Evolutionary conservation across 371 early-diverging fungal genomes (phyloP).

Genomic region (Basidiobolus meristosporus): DNA sequence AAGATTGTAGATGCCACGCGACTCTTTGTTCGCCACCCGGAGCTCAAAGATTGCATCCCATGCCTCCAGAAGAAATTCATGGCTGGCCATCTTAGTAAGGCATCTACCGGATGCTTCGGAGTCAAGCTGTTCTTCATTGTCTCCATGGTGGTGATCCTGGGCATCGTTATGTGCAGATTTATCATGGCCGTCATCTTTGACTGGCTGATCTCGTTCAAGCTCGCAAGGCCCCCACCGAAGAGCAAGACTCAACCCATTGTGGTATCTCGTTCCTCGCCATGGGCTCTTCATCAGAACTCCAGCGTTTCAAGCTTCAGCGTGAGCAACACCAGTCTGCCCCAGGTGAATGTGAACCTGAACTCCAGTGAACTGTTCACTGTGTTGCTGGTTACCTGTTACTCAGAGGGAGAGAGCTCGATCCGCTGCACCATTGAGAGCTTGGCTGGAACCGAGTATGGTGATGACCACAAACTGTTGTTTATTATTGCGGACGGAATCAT

Average conservation of each 20-base stretch:
- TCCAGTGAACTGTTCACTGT: slow-evolving; percentile 36
- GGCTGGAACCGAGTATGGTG: slow-evolving; percentile 73
- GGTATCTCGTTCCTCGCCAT: slow-evolving; percentile 29
- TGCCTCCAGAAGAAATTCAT: slow-evolving; percentile 40
- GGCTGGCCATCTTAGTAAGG: slow-evolving; percentile 62
- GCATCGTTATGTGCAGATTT: slow-evolving; percentile 53
- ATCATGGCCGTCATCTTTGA: slow-evolving; percentile 68
- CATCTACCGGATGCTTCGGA: slow-evolving; percentile 72
- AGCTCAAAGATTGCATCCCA: slow-evolving; percentile 19
- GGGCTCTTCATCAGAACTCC: slow-evolving; percentile 3
- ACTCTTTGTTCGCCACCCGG: slow-evolving; percentile 25
- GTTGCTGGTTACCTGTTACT: slow-evolving; percentile 73
- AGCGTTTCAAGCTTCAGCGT: not conserved
- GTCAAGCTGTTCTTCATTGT: slow-evolving; percentile 48
- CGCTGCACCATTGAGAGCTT: slow-evolving; percentile 82
- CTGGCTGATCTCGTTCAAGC: slow-evolving; percentile 56
- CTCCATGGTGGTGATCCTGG: slow-evolving; percentile 38
- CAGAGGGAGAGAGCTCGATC: slow-evolving; percentile 74
- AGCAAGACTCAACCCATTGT: too few species aligned
- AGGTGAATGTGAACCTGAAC: slow-evolving; percentile 12
- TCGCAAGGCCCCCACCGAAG: too few species aligned
- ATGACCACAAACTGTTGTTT: slow-evolving; percentile 76
- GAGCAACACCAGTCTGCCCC: not conserved
- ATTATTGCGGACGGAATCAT: slow-evolving; percentile 80
- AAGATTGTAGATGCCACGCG: slow-evolving; percentile 40